Conservation (phyloP, 1,139 yeast species). For the Debaryomyces coudertii region DNA sequence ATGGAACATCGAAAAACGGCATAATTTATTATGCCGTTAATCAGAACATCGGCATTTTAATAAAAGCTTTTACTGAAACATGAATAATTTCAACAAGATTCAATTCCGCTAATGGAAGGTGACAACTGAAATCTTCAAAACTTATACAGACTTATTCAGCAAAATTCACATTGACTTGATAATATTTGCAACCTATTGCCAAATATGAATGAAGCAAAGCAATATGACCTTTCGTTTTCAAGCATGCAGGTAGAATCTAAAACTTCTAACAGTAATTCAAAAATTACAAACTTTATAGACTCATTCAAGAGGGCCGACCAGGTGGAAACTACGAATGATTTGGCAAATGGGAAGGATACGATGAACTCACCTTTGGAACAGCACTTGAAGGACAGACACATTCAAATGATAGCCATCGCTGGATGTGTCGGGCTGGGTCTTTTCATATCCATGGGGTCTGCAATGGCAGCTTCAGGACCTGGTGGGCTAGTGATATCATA, state of each 20-base stretch:
- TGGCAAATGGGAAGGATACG: conserved; percentile 3
- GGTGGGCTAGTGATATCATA: conserved; percentile 62
- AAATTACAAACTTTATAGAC: conserved; percentile 42
- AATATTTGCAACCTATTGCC: background rate
- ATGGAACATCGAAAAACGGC: background rate
- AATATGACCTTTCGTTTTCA: conserved; percentile 1
- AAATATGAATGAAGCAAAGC: conserved; percentile 3
- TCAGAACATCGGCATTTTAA: conserved; percentile 1
- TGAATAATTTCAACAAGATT: background rate
- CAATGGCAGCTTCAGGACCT: conserved; percentile 50
- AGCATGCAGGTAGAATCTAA: background rate
- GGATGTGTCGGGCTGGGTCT: conserved; percentile 31
- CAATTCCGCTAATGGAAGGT: conserved; percentile 2
- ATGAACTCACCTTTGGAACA: conserved; percentile 14
- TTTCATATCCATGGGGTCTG: conserved; percentile 28
- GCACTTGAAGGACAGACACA: conserved; percentile 24
- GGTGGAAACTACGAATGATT: background rate
- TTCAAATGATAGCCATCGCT: conserved; percentile 29
- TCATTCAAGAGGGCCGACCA: conserved; percentile 44
- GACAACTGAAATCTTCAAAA: background rate
- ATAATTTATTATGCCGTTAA: background rate
- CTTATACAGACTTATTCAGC: conserved; percentile 1
- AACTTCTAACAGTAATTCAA: background rate
- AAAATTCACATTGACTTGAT: background rate
- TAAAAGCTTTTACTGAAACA: background rate